Evolutionary conservation across 257 asterid genomes (phyloP), one percentile per base, ranked within the genome.

Genomic region (Gentiana macrophylla): DNA sequence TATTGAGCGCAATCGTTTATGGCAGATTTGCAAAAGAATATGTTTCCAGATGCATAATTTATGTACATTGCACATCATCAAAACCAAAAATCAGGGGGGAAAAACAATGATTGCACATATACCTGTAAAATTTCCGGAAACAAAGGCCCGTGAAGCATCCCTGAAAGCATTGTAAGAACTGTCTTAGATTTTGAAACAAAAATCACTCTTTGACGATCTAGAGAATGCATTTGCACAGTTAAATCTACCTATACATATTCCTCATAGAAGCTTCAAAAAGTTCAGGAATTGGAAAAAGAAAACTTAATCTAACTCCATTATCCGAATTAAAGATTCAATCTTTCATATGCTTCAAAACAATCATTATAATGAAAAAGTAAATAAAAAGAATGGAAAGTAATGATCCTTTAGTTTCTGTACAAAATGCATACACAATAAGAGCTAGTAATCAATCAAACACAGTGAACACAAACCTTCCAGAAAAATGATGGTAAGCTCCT

Each of bases 141-240:
- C 89, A 64, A 86, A 91, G 62, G 98, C 94, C 48, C 95, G 94
- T 10, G 98, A 86, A 61, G 98, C 98, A 76, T 91, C 98, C 77
- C 96, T 90, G 64, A 55, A n/a, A 24, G 24, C 24, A 4, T 46
- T 55, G 61, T 38, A 8, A 3, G 13, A 55, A 41, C 33, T 3
- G 34, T 50, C 35, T 38, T 13, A 56, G 60, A 45, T 33, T 35
- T n/a, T 41, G 3, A 4, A 35, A 12, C 12, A 10, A 9, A 43
- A 57, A 12, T 5, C 46, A 12, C 3, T 12, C 7, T 50, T 33
- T 4, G 8, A 4, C 11, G 34, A 9, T 13, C 8, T 4, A 38
- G 32, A n/a, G 3, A n/a, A 32, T 15, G 32, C 2, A 12, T 41
- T 37, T 50, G 57, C 7, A 33, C 57, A 32, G 34, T 49, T 34